phyloP scores from a whole-genome alignment of 139 green algal species.

The Closterium sp. region DNA sequence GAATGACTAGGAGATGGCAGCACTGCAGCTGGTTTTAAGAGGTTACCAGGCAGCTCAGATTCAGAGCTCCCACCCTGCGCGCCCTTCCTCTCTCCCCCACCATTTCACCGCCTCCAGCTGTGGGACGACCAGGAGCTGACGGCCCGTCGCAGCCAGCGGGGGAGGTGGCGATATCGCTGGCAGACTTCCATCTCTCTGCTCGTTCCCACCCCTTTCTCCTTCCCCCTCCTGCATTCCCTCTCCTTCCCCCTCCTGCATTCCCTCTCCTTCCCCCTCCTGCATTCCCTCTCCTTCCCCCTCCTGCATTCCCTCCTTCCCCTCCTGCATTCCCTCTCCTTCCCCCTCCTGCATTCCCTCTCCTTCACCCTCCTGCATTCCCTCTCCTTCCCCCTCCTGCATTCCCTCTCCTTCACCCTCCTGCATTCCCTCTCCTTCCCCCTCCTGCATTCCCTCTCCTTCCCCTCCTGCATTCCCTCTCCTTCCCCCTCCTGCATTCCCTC shows the following conservation, averaged over 20 bases:
- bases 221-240: not conserved
- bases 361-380: not conserved
- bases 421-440: too few relatives aligned
- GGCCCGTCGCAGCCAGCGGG: constrained; percentile 1
- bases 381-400: not conserved
- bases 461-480: too few relatives aligned
- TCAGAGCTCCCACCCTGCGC: too few relatives aligned
- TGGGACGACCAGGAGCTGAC: constrained; percentile 27
- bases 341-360: not conserved
- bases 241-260: not conserved
- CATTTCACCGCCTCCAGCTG: not conserved
- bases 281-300: too few relatives aligned
- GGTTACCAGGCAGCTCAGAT: too few relatives aligned
- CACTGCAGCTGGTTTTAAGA: too few relatives aligned
- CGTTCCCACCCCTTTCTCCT: not conserved
- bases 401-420: not conserved
- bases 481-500: not conserved
- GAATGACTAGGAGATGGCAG: too few relatives aligned
- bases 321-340: too few relatives aligned
- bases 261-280: not conserved
- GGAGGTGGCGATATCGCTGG: constrained; percentile 7
- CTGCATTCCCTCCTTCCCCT: too few relatives aligned
- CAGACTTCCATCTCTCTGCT: not conserved
- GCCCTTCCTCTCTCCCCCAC: too few relatives aligned
- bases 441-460: not conserved